Base-by-base conservation (phyloP, 1,284 basidiomycete genomes). In the Fomitopsis pinicola region DNA sequence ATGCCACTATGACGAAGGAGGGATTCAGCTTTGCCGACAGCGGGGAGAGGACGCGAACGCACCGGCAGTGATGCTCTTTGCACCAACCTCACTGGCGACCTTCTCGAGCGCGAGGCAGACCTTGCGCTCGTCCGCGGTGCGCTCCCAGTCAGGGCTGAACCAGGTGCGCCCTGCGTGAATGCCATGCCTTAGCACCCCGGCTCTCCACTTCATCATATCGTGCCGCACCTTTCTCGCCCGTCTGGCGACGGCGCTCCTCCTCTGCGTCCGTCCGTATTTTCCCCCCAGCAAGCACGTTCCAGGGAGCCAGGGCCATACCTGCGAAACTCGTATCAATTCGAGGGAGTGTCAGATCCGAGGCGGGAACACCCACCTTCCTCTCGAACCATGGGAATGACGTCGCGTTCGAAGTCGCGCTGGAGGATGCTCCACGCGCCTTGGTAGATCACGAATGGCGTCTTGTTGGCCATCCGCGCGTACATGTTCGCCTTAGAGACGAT, bases 321-420 rank as follows among this genome's bases (percentile, higher is more conserved):
- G 26, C 9, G 26, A 6, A 35, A 17, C 56, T 33, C 22, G 26
- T 30, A 15, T 42, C 22, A n/a, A 42, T 8, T 9, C 54, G 38
- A 0, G 15, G 30, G 15, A n/a, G 14, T 35, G 35, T 3, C 22
- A 28, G 54, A 10, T 7, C 22, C 14, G 14, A 17, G 9, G 2
- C 3, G n/a, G n/a, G 10, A 15, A 15, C 22, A 40, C 42, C 42
- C 57, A 69, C 82, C 82, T 62, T 78, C 73, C 9, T 68, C 64
- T 33, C 76, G 75, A 15, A 72, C 74, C 81, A 84, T 83, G 0
- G 80, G 81, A 36, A 84, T 75, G 59, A 84, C 81, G 14, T 83
- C 82, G 4, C 80, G 74, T 70, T 83, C 82, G 50, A 83, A 77
- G 44, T 76, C 75, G 17, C 82, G 75, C 12, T 73, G 59, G 58